A percentile compares a stretch with the other conserved stretches of the same genome.
phyloP scores from a whole-genome alignment of 148 eudicot species.

The Chenopodium suecicum region DNA sequence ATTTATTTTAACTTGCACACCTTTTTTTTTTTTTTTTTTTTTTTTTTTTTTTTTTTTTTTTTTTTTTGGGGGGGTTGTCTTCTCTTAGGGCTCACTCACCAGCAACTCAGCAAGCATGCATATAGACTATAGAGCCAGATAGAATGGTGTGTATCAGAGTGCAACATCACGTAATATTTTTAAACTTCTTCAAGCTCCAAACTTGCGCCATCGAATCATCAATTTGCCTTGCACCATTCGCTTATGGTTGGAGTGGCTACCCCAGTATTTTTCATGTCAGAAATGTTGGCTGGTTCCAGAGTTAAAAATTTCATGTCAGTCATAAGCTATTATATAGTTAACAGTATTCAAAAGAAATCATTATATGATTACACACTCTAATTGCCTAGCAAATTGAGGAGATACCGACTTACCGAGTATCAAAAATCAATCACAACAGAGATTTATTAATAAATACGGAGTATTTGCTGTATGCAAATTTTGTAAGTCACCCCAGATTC shows the following conservation, averaged over 20 bases:
- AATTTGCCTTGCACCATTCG: conserved; percentile 55
- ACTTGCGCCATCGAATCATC: not conserved
- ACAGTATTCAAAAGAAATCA: not conserved
- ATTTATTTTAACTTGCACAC: too few species aligned
- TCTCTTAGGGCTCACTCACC: too few species aligned
- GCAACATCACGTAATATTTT: not conserved
- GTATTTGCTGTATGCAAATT: not conserved
- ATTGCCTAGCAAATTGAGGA: not conserved
- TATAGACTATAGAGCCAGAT: too few species aligned
- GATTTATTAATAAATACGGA: not conserved
- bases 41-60: too few species aligned
- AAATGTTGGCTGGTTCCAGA: conserved; percentile 62
- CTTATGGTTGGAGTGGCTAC: conserved; percentile 74
- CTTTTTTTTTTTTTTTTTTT: too few species aligned
- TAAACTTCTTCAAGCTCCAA: too few species aligned
- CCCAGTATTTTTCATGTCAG: conserved; percentile 78
- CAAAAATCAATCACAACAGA: not conserved
- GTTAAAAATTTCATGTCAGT: conserved; percentile 18
- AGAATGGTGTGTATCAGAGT: not conserved
- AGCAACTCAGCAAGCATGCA: too few species aligned
- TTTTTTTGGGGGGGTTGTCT: too few species aligned
- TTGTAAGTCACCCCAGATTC: too few species aligned
- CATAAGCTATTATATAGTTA: not conserved
- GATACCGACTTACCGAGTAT: too few species aligned
- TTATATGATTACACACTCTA: not conserved